Evolutionary conservation across 108 stramenopile genomes (phyloP), one percentile per base, ranked within the genome.

Genomic region (Nitzschia sp.): DNA sequence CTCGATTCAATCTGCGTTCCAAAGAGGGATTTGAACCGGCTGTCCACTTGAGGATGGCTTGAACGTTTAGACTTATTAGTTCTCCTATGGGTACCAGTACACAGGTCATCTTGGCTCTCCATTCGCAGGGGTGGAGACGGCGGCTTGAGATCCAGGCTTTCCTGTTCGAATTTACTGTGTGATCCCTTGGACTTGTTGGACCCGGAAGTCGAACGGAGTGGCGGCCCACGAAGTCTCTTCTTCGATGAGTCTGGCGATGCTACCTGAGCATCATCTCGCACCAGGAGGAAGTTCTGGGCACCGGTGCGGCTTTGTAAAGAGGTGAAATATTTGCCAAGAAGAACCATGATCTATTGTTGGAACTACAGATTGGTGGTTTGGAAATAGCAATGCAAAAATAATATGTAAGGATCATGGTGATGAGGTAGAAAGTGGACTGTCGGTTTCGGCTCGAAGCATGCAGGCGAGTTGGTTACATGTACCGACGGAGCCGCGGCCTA

Each of bases 51-150:
- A 6, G 38, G 38, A 11, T 41, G 6, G 6, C 38, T 13, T 11
- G 38, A 6, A 11, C 11, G 13, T 41, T 41, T 41, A 21, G 32
- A 17, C 17, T 58, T 30, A 27, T 58, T 17, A 8, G 19, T 58
- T 29, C 32, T 11, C 21, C n/a, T 33, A 11, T 41, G 6, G 2
- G 34, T 58, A 3, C 23, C 45, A 21, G 60, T 61, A 45, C 60
- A 44, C 41, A 61, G 35, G 23, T 61, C 60, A 27, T 61, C 60
- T 61, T 61, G 60, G 41, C 60, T 61, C 23, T 61, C 60, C 31
- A 61, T 41, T 41, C 60, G 36, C 60, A 41, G 22, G 22, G 60
- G 60, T 45, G 35, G 60, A 6, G 22, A 22, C 28, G 60, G 60
- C 16, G 60, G 60, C 5, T 34, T 50, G 16, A 21, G 48, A 22